Evolutionary conservation across 2,329 filamentous ascomycete species (phyloP).

Genomic region (Aspergillus sp.): DNA sequence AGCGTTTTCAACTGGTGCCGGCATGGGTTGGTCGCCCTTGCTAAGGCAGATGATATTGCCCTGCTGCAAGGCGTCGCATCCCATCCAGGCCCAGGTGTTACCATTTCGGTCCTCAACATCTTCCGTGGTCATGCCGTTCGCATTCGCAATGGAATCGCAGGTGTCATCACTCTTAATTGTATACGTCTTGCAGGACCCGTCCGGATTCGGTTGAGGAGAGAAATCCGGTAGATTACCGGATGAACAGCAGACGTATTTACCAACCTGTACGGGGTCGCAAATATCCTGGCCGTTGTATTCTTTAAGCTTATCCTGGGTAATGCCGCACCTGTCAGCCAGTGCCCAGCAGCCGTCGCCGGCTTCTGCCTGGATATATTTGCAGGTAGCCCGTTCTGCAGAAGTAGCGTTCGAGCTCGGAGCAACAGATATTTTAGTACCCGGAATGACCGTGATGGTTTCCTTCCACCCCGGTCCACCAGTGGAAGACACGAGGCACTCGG

Average conservation of each 20-base stretch:
- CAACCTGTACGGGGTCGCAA: too few species aligned
- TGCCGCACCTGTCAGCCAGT: conserved; percentile 41
- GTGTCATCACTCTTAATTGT: conserved; percentile 32
- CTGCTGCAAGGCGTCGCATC: conserved; percentile 35
- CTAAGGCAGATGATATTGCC: conserved; percentile 42
- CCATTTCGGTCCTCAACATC: conserved; percentile 45
- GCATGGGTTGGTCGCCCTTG: conserved; percentile 41
- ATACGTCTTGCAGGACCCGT: conserved; percentile 42
- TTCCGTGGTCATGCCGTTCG: conserved; percentile 34
- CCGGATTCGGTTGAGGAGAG: conserved; percentile 31
- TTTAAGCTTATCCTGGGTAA: conserved; percentile 38
- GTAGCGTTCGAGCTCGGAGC: neutral
- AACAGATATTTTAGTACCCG: too few species aligned
- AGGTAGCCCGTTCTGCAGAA: neutral
- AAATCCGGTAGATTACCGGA: conserved; percentile 23
- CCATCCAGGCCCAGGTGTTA: conserved; percentile 47
- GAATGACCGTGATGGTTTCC: too few species aligned
- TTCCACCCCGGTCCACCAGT: too few species aligned
- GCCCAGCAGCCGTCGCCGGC: conserved; percentile 39
- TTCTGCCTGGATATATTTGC: conserved; percentile 25
- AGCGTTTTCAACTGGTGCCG: conserved; percentile 22
- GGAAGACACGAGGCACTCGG: too few species aligned
- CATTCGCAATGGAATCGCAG: conserved; percentile 36
- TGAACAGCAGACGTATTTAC: too few species aligned
- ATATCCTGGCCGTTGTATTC: conserved; percentile 37